Evolutionary conservation across 2,329 filamentous ascomycete genomes (phyloP), one percentile per base, ranked within the genome.

Genomic region (Myriosclerotinia duriaeana): DNA sequence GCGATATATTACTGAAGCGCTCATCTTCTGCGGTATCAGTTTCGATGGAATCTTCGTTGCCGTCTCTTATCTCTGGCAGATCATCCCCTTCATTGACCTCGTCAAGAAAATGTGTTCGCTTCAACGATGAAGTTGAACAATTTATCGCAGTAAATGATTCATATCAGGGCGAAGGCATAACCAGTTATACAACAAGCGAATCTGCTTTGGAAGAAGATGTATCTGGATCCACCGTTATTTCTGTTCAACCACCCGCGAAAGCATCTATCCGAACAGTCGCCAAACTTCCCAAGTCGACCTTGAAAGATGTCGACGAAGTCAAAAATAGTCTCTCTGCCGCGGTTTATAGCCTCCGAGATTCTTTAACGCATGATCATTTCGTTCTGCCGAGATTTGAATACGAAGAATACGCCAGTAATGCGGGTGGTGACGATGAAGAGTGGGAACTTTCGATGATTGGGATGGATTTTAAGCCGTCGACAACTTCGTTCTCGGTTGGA

Each of bases 1-100:
- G 94, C 0, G 94, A 98, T 78, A 85, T 96, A 53, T 97, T 98
- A 87, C 84, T 98, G 11, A 93, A 97, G 76, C 86, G 89, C 69
- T 97, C 93, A 0, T 78, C 97, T 9, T 96, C 93, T 1, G 88
- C 92, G 2, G 36, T 20, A 17, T 34, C 20, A 20, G 26, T 26
- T 46, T 53, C 46, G 20, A 53, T 38, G 44, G 26, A 44, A 44
- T 53, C 38, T 36, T 53, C 64, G 8, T 26, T 60, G 36, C 15
- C 58, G 36, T 62, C 64, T 26, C 60, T 63, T 22, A n/a, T 26
- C 38, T 65, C 63, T 8, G 63, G 63, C 38, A 30, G 63, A 60
- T 65, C 54, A 44, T 65, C 63, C 8, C 58, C 64, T 48, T 26
- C 56, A 53, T 54, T 40, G 26, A 62, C 20, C 52, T 46, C 48